phyloP scores from a whole-genome alignment of 352 stramenopile genomes.

The Globisporangium paddicum region DNA sequence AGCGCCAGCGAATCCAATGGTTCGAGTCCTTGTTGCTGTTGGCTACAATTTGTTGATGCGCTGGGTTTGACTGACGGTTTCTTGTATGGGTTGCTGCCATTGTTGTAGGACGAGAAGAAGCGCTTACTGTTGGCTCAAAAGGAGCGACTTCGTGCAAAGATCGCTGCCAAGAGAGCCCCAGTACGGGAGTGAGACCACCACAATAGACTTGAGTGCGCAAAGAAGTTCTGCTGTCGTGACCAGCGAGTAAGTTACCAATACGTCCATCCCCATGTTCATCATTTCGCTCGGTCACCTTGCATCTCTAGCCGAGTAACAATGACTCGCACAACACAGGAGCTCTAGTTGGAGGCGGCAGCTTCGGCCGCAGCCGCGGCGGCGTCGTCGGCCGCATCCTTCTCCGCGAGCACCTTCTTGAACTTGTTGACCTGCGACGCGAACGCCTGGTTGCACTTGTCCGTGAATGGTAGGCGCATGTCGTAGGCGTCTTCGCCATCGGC shows the following conservation, averaged over 20 bases:
- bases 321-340: too few species aligned
- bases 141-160: constrained; percentile 57
- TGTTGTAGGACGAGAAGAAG: constrained; percentile 46
- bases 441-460: constrained; percentile 83
- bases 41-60: not conserved
- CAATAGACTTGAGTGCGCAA: not conserved
- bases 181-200: not conserved
- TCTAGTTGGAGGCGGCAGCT: constrained; percentile 13
- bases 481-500: constrained; percentile 99
- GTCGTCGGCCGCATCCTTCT: constrained; percentile 48
- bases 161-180: constrained; percentile 27
- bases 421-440: constrained; percentile 81
- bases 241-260: not conserved
- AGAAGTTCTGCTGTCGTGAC: not conserved
- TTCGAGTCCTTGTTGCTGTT: not conserved
- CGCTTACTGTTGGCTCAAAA: constrained; percentile 54
- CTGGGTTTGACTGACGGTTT: not conserved
- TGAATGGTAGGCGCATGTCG: constrained; percentile 97
- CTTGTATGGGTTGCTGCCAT: not conserved
- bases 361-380: constrained; percentile 15
- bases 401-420: constrained; percentile 73
- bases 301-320: too few species aligned
- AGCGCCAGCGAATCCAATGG: not conserved
- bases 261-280: too few species aligned
- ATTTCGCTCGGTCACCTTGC: too few species aligned